phyloP scores from a whole-genome alignment of 2,329 filamentous ascomycete species.

The Penicillium sp. region DNA sequence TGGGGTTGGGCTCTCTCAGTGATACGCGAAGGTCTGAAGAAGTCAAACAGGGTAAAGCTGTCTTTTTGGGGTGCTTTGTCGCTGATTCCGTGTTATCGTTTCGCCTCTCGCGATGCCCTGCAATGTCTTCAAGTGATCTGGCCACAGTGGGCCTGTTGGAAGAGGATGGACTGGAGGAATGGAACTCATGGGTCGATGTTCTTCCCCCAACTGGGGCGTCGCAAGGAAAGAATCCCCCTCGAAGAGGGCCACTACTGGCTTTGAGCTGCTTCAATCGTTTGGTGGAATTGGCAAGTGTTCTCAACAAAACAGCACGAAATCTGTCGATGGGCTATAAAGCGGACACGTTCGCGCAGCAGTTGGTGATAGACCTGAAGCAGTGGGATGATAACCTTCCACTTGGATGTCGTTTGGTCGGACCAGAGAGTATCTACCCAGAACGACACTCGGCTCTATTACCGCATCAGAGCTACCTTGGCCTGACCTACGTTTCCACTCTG shows the following conservation, averaged over 20 bases:
- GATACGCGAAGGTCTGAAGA: conserved; percentile 32
- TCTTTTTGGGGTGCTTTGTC: conserved; percentile 53
- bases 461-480: conserved; percentile 39
- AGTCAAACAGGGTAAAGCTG: conserved; percentile 40
- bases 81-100: conserved; percentile 54
- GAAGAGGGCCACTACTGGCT: conserved; percentile 42
- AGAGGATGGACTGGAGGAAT: conserved; percentile 70
- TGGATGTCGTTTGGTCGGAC: conserved; percentile 37
- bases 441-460: conserved; percentile 37
- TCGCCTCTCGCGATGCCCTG: conserved; percentile 45
- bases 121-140: conserved; percentile 49
- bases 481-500: conserved; percentile 38
- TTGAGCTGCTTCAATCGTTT: conserved; percentile 56
- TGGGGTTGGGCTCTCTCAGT: conserved; percentile 32
- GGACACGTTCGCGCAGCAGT: conserved; percentile 32
- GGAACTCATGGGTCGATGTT: conserved; percentile 66
- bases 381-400: conserved; percentile 38
- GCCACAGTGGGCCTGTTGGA: conserved; percentile 51
- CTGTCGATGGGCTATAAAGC: conserved; percentile 28
- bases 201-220: conserved; percentile 32
- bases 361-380: conserved; percentile 37
- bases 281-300: conserved; percentile 39
- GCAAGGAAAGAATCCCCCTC: conserved; percentile 30
- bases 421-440: conserved; percentile 38
- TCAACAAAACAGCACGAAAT: conserved; percentile 37